phyloP scores from a whole-genome alignment of 768 basidiomycete genomes.

The Tulasnella sp. region DNA sequence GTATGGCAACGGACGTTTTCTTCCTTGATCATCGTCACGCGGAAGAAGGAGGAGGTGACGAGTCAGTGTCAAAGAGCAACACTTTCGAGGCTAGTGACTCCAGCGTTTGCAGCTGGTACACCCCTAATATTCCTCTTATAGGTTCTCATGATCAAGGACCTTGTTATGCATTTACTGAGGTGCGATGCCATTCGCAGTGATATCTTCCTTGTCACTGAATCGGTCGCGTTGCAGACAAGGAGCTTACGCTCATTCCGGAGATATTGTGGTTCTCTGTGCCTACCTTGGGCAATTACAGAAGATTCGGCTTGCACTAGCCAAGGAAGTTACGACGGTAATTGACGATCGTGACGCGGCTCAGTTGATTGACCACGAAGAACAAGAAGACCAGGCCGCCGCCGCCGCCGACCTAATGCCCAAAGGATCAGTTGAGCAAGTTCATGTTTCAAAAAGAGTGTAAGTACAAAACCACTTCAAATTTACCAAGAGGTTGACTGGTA shows the following conservation, averaged over 20 bases:
- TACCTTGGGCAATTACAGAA: constrained; percentile 41
- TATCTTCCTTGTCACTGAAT: neutral
- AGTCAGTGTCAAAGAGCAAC: constrained; percentile 58
- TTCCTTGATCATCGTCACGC: constrained; percentile 61
- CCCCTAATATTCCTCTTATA: constrained; percentile 43
- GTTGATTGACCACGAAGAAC: constrained; percentile 39
- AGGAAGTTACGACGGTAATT: constrained; percentile 48
- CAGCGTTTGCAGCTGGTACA: too few relatives aligned
- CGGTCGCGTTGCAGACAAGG: constrained; percentile 32
- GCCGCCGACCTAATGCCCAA: too few relatives aligned
- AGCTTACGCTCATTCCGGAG: constrained; percentile 35
- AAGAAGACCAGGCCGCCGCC: constrained; percentile 19
- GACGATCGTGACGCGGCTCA: constrained; percentile 57
- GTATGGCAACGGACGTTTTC: constrained; percentile 51
- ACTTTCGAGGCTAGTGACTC: constrained; percentile 61
- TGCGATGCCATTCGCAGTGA: constrained; percentile 20
- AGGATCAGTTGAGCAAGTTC: constrained; percentile 32
- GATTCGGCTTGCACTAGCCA: constrained; percentile 33
- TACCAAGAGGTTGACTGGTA: neutral
- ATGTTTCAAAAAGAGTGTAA: constrained; percentile 41
- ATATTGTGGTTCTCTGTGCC: constrained; percentile 44
- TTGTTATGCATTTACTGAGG: too few relatives aligned
- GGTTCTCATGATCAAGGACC: too few relatives aligned
- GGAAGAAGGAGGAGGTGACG: too few relatives aligned
- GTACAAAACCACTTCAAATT: constrained; percentile 18